Base-by-base conservation (phyloP, 176 grass and related monocot genomes). In the Eragrostis nindensis region DNA sequence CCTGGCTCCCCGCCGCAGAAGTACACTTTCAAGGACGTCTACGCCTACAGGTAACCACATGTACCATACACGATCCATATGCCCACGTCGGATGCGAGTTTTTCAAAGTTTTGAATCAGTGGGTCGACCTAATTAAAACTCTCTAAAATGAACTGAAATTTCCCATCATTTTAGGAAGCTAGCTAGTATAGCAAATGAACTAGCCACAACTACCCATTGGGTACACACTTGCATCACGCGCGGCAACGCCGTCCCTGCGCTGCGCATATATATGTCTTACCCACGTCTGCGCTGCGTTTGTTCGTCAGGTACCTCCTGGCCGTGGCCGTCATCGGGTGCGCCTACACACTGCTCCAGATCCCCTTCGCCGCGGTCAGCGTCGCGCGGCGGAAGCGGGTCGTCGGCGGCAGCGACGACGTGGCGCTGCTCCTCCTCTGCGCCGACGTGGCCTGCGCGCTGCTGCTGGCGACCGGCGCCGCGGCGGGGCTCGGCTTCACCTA, bases 21-120 rank as follows among this genome's bases (percentile, higher is more conserved):
- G 39, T 15, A 38, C 77, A 47, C 77, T 39, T 67, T 86, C 77
- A 86, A 41, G 70, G 62, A 75, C 43, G 8, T 75, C 29, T 22
- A 81, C 62, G 63, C 85, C 5, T 86, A 81, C 85, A 48, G 68
- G 70, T 86, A 81, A n/a, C 13, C 9, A n/a, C n/a, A n/a, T n/a
- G n/a, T n/a, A n/a, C n/a, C n/a, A n/a, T n/a, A n/a, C n/a, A n/a
- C n/a, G n/a, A n/a, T n/a, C n/a, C n/a, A n/a, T n/a, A n/a, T n/a
- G n/a, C n/a, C n/a, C n/a, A n/a, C n/a, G n/a, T n/a, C n/a, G n/a
- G n/a, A n/a, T n/a, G n/a, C n/a, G n/a, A n/a, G n/a, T n/a, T n/a
- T n/a, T n/a, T n/a, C n/a, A n/a, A n/a, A n/a, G n/a, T n/a, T n/a
- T n/a, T n/a, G n/a, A n/a, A n/a, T n/a, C n/a, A n/a, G n/a, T n/a